Conservation (phyloP, 768 basidiomycete species). For the Termitomyces eurrhizus region DNA sequence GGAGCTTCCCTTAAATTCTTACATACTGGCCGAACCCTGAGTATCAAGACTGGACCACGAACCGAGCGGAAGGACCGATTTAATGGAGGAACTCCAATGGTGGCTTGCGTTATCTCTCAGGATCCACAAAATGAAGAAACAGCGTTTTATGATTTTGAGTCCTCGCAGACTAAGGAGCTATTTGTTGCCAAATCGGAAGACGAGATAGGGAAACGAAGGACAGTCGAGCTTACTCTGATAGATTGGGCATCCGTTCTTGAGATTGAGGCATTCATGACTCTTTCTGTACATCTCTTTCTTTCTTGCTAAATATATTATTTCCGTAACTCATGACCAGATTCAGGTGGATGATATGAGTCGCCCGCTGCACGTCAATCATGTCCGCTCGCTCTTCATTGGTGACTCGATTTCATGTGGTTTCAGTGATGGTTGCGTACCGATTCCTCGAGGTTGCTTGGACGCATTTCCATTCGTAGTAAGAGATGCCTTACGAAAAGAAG, state of each 20-base stretch:
- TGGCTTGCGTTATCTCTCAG: conserved; percentile 6
- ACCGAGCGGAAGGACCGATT: conserved; percentile 8
- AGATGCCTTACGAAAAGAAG: conserved; percentile 8
- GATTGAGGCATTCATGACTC: conserved; percentile 4
- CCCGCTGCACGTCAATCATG: background rate
- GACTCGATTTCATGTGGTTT: conserved; percentile 11
- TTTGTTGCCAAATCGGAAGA: background rate
- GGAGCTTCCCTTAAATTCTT: conserved; percentile 7
- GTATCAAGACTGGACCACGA: conserved; percentile 3
- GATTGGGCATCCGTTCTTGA: conserved; percentile 11
- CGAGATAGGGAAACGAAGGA: background rate
- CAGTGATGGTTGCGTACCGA: conserved; percentile 1
- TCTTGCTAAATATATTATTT: background rate
- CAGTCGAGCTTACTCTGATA: conserved; percentile 8
- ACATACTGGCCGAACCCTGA: conserved; percentile 3
- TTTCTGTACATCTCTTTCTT: background rate
- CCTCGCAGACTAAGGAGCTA: conserved; percentile 3
- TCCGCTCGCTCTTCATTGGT: conserved; percentile 1
- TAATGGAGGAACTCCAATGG: conserved; percentile 12
- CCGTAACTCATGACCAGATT: background rate
- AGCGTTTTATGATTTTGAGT: background rate
- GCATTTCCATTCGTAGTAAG: conserved; percentile 8
- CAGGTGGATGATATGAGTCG: background rate
- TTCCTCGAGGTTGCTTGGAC: conserved; percentile 10
- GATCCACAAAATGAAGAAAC: background rate